Evolutionary conservation across 768 basidiomycete genomes (phyloP), one percentile per base, ranked within the genome.

Genomic region (Coprinopsis strossmayeri): DNA sequence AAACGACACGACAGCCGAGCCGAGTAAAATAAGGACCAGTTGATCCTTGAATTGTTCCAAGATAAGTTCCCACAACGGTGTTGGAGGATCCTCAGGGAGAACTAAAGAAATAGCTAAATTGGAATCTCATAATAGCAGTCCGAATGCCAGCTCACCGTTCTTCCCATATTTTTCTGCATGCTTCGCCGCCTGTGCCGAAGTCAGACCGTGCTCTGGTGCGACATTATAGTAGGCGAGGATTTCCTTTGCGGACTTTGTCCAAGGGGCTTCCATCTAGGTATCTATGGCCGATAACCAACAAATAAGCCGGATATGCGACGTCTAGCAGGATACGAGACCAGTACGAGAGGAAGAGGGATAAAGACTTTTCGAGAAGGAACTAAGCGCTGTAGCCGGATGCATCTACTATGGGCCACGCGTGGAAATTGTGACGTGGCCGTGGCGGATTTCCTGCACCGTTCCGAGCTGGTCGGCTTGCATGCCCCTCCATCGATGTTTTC

Each of bases 11-110:
- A 89, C 83, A 11, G 95, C 95, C 1, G 93, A 96, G 2, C 78
- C 93, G 39, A 99, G 84, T 27, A 99, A 79, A 61, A 99, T 98
- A 54, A 99, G 84, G 34, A 99, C 95, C 24, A 99, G 81, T 66
- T 96, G 92, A 69, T 99, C 95, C 73, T 98, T 87, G 77, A 99
- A 99, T 69, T 99, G 95, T 57, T 96, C 93, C n/a, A 99, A 76
- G 51, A 99, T 86, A 52, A 98, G 82, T 61, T 91, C 78, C 91
- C 92, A 93, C 26, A 98, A 62, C 2, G 94, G 90, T 3, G 95
- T 96, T 2, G 90, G 70, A 0, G 90, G 85, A 9, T 94, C 91
- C 60, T 96, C 92, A 10, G 95, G 94, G 5, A 99, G 75, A 61
- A 90, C 95, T 98, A 64, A n/a, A n/a, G n/a, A n/a, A n/a, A n/a